Evolutionary conservation across 2,329 filamentous ascomycete species (phyloP).

Genomic region (Leptographium procerum): DNA sequence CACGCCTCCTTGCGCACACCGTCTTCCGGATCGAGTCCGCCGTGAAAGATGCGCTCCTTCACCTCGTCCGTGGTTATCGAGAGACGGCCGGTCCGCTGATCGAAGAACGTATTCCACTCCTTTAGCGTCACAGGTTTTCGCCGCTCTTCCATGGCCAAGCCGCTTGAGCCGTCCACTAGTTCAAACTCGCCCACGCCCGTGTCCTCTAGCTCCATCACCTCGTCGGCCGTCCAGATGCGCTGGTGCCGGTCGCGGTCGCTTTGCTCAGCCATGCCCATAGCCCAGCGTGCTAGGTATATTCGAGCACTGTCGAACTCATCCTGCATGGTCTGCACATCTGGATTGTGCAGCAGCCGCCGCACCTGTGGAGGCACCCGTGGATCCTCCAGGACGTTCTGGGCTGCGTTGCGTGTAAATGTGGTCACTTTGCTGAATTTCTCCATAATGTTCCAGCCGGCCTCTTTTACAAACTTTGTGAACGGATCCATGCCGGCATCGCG

Average conservation of each 20-base stretch:
- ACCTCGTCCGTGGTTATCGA: conserved; percentile 80
- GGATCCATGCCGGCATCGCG: conserved; percentile 78
- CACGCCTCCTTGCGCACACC: conserved; percentile 93
- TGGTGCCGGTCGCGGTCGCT: conserved; percentile 78
- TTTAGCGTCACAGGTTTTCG: conserved; percentile 66
- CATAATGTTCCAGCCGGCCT: conserved; percentile 90
- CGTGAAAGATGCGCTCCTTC: conserved; percentile 95
- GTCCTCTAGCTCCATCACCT: conserved; percentile 87
- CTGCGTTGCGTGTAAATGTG: conserved; percentile 84
- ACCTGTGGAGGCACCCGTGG: conserved; percentile 84
- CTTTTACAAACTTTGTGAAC: conserved; percentile 84
- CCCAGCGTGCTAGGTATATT: conserved; percentile 90
- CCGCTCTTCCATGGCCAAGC: conserved; percentile 62
- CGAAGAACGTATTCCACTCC: conserved; percentile 91
- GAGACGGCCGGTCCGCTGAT: conserved; percentile 59
- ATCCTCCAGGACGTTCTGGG: conserved; percentile 85
- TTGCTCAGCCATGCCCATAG: conserved; percentile 97
- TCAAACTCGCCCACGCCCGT: conserved; percentile 95
- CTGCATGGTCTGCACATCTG: conserved; percentile 87
- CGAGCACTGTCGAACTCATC: conserved; percentile 96
- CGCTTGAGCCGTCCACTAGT: conserved; percentile 64
- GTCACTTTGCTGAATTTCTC: conserved; percentile 97
- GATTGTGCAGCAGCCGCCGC: conserved; percentile 71
- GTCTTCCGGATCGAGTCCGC: conserved; percentile 77
- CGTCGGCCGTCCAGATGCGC: conserved; percentile 84